Base-by-base conservation (phyloP, 805 yeast species). In the Scheffersomyces amazonensis region DNA sequence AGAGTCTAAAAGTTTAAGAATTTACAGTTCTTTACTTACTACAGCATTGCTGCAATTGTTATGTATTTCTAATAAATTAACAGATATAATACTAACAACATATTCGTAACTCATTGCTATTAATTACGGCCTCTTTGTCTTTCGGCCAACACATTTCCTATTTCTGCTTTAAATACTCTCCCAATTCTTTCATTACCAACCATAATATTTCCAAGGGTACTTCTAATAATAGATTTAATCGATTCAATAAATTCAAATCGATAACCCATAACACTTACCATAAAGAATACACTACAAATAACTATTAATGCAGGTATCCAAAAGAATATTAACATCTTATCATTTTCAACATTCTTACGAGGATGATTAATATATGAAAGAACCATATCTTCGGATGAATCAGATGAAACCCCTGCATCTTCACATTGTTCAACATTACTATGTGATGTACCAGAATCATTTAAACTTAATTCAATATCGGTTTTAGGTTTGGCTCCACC, bases 321-420 rank as follows among this genome's bases (percentile, higher is more conserved):
- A 73, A 90, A 89, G 58, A 90, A 87, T 43, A 87, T 64, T 46
- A 90, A 69, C 87, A 88, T 83, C 53, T 78, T 83, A 61, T 90
- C 97, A 52, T 87, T 84, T 49, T 69, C 71, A 25, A 76, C 65
- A 0, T 78, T 64, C 48, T 74, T 75, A 18, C 76, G 52, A 5
- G 73, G 71, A 40, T 60, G 69, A 48, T 69, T 64, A 32, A 69
- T 60, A 41, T 61, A 64, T n/a, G 70, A 56, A 5, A 69, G 54
- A 8, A 65, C 66, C 62, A 69, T 54, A 41, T 69, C 75, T 40
- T 69, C 75, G 0, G 71, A 64, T 16, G 71, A 63, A 44, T 69
- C 75, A 1, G 70, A 62, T 2, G 62, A 57, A 20, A 62, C 52
- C 6, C 54, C 70, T 3, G 51, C 46, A 35, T 64, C 69, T 13